Evolutionary conservation across 2,329 filamentous ascomycete genomes (phyloP), one percentile per base, ranked within the genome.

Genomic region (Tolypocladium sp.): DNA sequence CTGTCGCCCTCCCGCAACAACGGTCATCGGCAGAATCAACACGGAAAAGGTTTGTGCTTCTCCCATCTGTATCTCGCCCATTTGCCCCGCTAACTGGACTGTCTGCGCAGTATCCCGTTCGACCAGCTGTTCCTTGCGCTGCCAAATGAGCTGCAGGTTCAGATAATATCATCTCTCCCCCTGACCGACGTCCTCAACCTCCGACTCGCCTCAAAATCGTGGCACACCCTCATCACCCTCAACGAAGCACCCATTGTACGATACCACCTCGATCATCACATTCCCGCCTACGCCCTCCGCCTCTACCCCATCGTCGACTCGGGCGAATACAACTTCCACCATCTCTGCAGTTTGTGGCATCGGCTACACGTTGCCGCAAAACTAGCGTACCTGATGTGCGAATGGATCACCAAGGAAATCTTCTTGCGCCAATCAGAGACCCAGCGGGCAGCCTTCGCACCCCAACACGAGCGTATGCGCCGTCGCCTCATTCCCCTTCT

Each of bases 311-410:
- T 77, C 2, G 75, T 76, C n/a, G 75, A 80, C 44, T 69, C 75
- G 5, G 66, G 73, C 22, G 71, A 77, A 22, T 73, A 83, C 57
- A 85, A 77, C 61, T 78, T 88, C 40, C 82, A 86, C 64, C 81
- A 87, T 62, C 70, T 88, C 0, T 87, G 84, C 65, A 80, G 84
- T 25, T 73, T 88, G 64, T 87, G 85, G 85, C 84, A 88, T 68
- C 80, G 85, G 22, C 70, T 88, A 2, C 84, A 87, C 65, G 84
- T 87, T 33, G 82, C 85, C 15, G 79, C 82, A 12, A 88, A 88
- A 69, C 70, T 88, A 17, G 80, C 85, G 0, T 79, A 78, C 59
- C 72, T 85, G 57, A 87, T 87, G 71, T 84, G 83, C 63, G 81
- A 85, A 63, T 84, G 84, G 79, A 83, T 85, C 17, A 84, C 82